phyloP scores from a whole-genome alignment of 148 eudicot genomes.

The Chenopodium album region DNA sequence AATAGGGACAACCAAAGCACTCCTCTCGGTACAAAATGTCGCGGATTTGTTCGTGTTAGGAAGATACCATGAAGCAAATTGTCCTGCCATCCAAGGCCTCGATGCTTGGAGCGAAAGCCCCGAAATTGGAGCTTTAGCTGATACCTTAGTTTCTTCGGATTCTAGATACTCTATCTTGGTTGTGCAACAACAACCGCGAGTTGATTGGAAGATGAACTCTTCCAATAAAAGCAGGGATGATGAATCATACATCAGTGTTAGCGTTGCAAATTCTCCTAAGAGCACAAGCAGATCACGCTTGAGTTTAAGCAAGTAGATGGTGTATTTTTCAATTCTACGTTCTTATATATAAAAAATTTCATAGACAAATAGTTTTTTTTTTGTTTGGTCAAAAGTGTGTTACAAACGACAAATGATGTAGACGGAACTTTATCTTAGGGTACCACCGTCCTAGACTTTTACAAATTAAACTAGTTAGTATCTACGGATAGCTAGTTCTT shows the following conservation, averaged over 20 bases:
- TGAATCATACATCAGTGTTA: not conserved
- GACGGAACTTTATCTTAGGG: too few species aligned
- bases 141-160: conserved; percentile 30
- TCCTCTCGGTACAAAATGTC: conserved; percentile 18
- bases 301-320: not conserved
- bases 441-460: too few species aligned
- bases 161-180: conserved; percentile 32
- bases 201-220: not conserved
- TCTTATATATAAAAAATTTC: too few species aligned
- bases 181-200: conserved; percentile 32
- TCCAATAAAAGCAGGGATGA: conserved; percentile 14
- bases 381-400: too few species aligned
- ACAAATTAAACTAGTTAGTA: too few species aligned
- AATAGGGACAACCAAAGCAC: conserved; percentile 32
- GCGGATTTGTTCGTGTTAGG: conserved; percentile 38
- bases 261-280: conserved; percentile 10
- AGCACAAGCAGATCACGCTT: conserved; percentile 14
- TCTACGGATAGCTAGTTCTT: too few species aligned
- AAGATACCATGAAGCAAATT: conserved; percentile 37
- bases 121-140: conserved; percentile 37
- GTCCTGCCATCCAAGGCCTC: conserved; percentile 32
- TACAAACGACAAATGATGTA: too few species aligned
- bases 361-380: not conserved
- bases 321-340: not conserved
- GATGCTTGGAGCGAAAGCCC: conserved; percentile 33